Base-by-base conservation (phyloP, 805 yeast species). In the Brettanomyces nanus region DNA sequence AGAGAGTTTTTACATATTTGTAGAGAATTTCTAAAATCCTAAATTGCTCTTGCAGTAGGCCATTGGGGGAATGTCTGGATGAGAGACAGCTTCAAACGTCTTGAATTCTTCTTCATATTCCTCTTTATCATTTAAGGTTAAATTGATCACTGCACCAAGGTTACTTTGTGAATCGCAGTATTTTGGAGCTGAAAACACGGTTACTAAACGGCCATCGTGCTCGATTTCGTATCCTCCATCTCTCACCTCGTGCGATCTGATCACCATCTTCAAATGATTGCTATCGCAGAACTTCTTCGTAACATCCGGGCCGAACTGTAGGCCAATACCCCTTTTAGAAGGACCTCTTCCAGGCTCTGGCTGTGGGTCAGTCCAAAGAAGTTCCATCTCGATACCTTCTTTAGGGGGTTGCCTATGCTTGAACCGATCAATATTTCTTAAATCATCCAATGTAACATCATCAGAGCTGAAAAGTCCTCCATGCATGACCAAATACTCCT, bases 111-210 rank as follows among this genome's bases (percentile, higher is more conserved):
- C 62, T 37, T 68, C 59, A 33, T 65, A 65, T 15, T 68, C 71
- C 31, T 66, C 70, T 45, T 73, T 68, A 9, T 56, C 55, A 6
- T 60, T 51, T 14, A 65, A 68, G 43, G 69, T 61, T 47, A 90
- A 72, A 52, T 87, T 83, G 43, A 92, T 80, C 39, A 83, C 82
- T 7, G 94, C 97, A 37, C 97, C 99, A 46, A 75, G 60, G 60
- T 92, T 92, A 11, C 95, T 95, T 39, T 85, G 87, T 13, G 80
- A 66, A 57, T 92, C 99, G 65, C 97, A 90, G 61, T 90, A 90
- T 59, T 92, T 90, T 26, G 99, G 99, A 1, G 99, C 99, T 59
- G 94, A 80, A 60, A 92, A 92, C n/a, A 92, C 95, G 1, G 99
- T 92, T 37, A 87, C 75, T 36, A 92, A 72, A 46, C 77, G 71